Conservation (phyloP, 1,284 basidiomycete species). For the Cutaneotrichosporon cutaneum region DNA sequence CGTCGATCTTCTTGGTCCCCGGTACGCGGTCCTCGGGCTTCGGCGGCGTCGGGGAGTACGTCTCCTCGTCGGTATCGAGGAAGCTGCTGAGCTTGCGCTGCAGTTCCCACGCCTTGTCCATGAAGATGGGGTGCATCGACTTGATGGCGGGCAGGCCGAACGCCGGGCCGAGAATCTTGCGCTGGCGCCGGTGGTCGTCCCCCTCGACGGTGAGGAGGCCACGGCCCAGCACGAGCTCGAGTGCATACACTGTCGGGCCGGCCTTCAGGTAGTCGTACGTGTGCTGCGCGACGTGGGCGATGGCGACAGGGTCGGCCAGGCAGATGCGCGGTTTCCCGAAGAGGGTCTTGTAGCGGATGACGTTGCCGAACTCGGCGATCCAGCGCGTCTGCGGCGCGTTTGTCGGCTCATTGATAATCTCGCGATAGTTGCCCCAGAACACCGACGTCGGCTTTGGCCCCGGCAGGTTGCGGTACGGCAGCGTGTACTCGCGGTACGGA, state of each 20-base stretch:
- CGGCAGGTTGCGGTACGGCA: slow-evolving; percentile 19
- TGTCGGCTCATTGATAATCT: slow-evolving; percentile 25
- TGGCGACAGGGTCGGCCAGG: slow-evolving; percentile 62
- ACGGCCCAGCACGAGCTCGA: slow-evolving; percentile 54
- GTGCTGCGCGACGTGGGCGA: slow-evolving; percentile 62
- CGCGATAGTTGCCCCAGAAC: slow-evolving; percentile 26
- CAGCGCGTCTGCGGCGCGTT: slow-evolving; percentile 25
- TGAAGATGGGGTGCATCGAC: slow-evolving; percentile 62
- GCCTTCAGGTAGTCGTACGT: slow-evolving; percentile 68
- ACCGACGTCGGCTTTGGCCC: slow-evolving; percentile 24
- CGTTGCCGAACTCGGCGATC: slow-evolving; percentile 29
- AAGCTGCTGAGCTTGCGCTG: slow-evolving; percentile 27
- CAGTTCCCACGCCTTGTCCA: slow-evolving; percentile 63
- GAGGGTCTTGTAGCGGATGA: slow-evolving; percentile 25
- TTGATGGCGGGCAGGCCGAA: slow-evolving; percentile 50
- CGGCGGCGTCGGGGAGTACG: slow-evolving; percentile 12
- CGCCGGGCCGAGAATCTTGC: slow-evolving; percentile 54
- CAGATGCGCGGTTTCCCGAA: slow-evolving; percentile 54
- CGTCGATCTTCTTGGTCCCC: slow-evolving; percentile 54
- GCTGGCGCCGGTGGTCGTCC: slow-evolving; percentile 58
- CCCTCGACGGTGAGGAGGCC: slow-evolving; percentile 53
- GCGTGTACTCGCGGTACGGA: slow-evolving; percentile 3
- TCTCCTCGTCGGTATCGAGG: slow-evolving; percentile 14
- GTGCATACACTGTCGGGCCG: slow-evolving; percentile 59
- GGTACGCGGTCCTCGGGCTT: slow-evolving; percentile 20